phyloP scores from a whole-genome alignment of 257 asterid species.

The Solanum bulbocastanum region DNA sequence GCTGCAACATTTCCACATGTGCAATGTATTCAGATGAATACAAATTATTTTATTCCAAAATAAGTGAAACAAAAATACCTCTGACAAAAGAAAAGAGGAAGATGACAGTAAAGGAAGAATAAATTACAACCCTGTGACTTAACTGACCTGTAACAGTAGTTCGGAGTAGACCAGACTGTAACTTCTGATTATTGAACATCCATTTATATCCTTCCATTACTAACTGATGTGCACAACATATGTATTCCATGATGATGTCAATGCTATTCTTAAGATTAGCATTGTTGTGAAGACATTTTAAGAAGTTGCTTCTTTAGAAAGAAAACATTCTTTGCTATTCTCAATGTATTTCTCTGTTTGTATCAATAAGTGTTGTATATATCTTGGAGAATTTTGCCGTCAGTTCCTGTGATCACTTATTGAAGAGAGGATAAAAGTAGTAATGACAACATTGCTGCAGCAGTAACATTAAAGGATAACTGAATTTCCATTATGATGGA shows the following conservation, averaged over 20 bases:
- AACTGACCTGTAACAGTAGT: constrained; percentile 80
- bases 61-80: neutral
- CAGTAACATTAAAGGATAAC: too few species aligned
- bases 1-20: constrained; percentile 96
- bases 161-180: constrained; percentile 98
- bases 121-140: neutral
- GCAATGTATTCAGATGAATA: constrained; percentile 2
- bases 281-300: neutral
- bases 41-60: neutral
- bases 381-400: neutral
- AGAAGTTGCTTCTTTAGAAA: neutral
- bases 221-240: constrained; percentile 95
- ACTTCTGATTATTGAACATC: constrained; percentile 93
- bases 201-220: constrained; percentile 98
- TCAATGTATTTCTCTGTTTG: neutral
- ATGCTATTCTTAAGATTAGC: neutral
- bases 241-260: constrained; percentile 38
- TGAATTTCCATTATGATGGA: too few species aligned
- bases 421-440: neutral
- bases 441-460: too few species aligned
- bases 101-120: neutral
- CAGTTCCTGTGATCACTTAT: neutral
- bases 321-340: neutral
- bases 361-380: neutral
- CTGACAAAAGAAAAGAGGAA: neutral